phyloP scores from a whole-genome alignment of 805 yeast species.

The Myxozyma geophila region DNA sequence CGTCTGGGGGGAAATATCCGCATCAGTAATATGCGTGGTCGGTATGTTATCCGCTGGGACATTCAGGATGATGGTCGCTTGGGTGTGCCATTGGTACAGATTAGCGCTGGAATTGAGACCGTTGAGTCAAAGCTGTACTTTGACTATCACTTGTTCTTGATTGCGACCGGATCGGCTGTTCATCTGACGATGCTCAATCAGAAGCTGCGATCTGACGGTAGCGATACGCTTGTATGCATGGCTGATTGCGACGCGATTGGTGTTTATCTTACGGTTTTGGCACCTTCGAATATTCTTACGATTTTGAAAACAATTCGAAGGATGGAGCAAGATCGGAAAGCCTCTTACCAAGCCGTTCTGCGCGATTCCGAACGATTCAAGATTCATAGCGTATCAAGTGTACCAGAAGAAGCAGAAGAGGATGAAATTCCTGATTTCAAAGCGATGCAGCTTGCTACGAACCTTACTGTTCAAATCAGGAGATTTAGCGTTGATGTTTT shows the following conservation, averaged over 20 bases:
- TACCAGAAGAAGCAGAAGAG: not conserved
- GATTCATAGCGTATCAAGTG: conserved; percentile 40
- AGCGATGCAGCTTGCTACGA: conserved; percentile 57
- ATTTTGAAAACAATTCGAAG: conserved; percentile 71
- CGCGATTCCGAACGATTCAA: conserved; percentile 55
- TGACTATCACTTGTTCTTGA: conserved; percentile 83
- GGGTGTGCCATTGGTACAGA: conserved; percentile 68
- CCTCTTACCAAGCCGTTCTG: conserved; percentile 76
- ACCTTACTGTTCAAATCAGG: conserved; percentile 65
- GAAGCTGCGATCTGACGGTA: conserved; percentile 51
- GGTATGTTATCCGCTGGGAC: conserved; percentile 76
- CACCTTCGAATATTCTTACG: conserved; percentile 82
- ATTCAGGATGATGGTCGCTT: conserved; percentile 45
- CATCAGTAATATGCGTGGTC: conserved; percentile 55
- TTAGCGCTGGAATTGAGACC: conserved; percentile 60
- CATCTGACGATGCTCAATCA: conserved; percentile 70
- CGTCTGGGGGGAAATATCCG: conserved; percentile 75
- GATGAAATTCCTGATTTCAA: conserved; percentile 2
- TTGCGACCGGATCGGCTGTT: conserved; percentile 57
- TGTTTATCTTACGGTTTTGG: conserved; percentile 76
- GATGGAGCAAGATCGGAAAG: conserved; percentile 71
- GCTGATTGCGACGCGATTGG: conserved; percentile 54
- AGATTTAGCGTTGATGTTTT: conserved; percentile 64
- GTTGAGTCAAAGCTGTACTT: conserved; percentile 68
- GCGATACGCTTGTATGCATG: conserved; percentile 56